phyloP scores from a whole-genome alignment of 805 yeast species.

The Candida multigemmis region DNA sequence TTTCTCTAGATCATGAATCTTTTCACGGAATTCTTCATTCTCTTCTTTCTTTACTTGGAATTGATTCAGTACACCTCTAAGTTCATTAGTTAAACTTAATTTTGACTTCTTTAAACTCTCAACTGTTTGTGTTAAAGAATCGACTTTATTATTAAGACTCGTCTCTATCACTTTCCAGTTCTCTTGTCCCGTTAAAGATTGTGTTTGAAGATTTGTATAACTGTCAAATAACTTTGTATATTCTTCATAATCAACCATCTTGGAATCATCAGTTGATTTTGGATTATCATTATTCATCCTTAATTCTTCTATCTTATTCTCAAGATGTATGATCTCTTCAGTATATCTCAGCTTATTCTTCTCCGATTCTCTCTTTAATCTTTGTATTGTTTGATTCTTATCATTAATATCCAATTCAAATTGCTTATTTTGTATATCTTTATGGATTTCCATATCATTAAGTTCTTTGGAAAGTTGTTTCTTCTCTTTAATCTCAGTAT shows the following conservation, averaged over 20 bases:
- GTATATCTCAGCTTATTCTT: slow-evolving; percentile 14
- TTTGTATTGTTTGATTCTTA: slow-evolving; percentile 17
- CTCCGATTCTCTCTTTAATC: slow-evolving; percentile 21
- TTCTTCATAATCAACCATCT: slow-evolving; percentile 26
- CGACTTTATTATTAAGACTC: slow-evolving; percentile 42
- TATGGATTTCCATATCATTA: slow-evolving; percentile 22
- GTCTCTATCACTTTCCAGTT: slow-evolving; percentile 81
- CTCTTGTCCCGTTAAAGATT: slow-evolving; percentile 67
- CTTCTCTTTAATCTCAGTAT: slow-evolving; percentile 13
- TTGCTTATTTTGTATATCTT: slow-evolving; percentile 20
- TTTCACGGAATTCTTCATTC: slow-evolving; percentile 10
- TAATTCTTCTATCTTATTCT: slow-evolving; percentile 59
- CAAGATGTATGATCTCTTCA: slow-evolving; percentile 50
- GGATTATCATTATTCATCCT: slow-evolving; percentile 53
- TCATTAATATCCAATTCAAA: slow-evolving; percentile 27
- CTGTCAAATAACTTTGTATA: slow-evolving; percentile 34
- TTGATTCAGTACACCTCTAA: slow-evolving; percentile 14
- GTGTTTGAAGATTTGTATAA: slow-evolving; percentile 54
- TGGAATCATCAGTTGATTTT: slow-evolving; percentile 9
- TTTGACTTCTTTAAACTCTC: slow-evolving; percentile 21
- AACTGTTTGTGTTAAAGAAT: slow-evolving; percentile 17
- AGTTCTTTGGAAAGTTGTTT: slow-evolving; percentile 11
- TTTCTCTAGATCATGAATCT: slow-evolving; percentile 14
- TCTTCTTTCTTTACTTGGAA: slow-evolving; percentile 7
- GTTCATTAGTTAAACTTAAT: slow-evolving; percentile 22